Conservation (phyloP, 2,329 filamentous ascomycete species). For the Colletotrichum abscissum region DNA sequence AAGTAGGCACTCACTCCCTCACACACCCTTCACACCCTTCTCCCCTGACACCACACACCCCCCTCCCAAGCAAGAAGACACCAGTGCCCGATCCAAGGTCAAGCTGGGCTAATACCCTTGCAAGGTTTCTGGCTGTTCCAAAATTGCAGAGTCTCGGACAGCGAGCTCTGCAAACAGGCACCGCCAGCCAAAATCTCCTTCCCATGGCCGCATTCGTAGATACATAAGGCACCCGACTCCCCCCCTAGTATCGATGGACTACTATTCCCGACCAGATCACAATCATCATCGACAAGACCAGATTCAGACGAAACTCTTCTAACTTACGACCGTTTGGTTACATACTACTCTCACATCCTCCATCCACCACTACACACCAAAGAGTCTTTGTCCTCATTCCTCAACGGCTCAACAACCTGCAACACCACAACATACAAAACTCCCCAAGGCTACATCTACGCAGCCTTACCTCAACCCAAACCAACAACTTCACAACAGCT, state of each 20-base stretch:
- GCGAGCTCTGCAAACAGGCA: conserved; percentile 34
- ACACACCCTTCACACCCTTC: conserved; percentile 1
- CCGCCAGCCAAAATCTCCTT: conserved; percentile 29
- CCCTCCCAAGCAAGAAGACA: conserved; percentile 2
- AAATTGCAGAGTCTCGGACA: conserved; percentile 35
- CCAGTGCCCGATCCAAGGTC: conserved; percentile 36
- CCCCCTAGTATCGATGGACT: conserved; percentile 7
- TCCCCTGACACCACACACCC: not conserved
- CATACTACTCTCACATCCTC: conserved; percentile 13
- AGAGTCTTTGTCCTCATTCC: conserved; percentile 21
- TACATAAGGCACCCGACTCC: conserved; percentile 37
- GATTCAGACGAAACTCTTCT: conserved; percentile 11
- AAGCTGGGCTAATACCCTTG: conserved; percentile 34
- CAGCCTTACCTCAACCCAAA: conserved; percentile 24
- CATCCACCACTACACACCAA: conserved; percentile 1
- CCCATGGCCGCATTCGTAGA: conserved; percentile 29
- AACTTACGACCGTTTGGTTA: conserved; percentile 18
- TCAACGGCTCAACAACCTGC: conserved; percentile 10
- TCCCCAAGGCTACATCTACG: conserved; percentile 14
- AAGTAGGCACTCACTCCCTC: too few species aligned
- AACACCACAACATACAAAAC: conserved; percentile 2
- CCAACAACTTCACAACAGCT: conserved; percentile 35
- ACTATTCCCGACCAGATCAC: conserved; percentile 12
- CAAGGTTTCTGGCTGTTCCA: conserved; percentile 35
- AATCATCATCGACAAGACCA: conserved; percentile 19